These are phyloP conservation scores for Euphorbia peplus DNA, from an alignment of 345 rosid species.

Conservation along the genomic window DNA sequence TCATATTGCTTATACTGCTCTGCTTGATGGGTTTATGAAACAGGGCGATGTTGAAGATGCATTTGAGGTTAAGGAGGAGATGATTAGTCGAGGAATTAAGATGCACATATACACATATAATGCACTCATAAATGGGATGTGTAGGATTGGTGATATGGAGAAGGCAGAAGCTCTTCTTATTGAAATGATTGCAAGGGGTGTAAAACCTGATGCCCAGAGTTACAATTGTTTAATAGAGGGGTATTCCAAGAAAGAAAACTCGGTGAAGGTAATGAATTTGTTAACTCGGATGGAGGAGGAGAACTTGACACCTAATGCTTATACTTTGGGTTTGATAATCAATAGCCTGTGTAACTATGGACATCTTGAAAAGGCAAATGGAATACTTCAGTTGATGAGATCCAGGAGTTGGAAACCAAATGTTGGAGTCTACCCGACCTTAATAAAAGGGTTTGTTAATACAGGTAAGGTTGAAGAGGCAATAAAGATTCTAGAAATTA, in stretches of 20 bases:
- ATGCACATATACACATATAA: constrained; percentile 44
- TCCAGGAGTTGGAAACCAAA: constrained; percentile 58
- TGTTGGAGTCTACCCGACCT: constrained; percentile 48
- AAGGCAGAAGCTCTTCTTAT: constrained; percentile 53
- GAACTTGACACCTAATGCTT: constrained; percentile 46
- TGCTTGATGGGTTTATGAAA: constrained; percentile 66
- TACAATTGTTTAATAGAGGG: constrained; percentile 63
- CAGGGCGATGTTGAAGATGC: constrained; percentile 50
- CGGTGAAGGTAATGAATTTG: constrained; percentile 36
- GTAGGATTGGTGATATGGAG: constrained; percentile 60
- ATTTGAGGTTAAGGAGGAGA: constrained; percentile 50
- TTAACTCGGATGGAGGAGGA: constrained; percentile 56
- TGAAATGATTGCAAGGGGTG: constrained; percentile 57
- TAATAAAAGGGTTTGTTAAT: constrained; percentile 57
- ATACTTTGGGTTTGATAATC: constrained; percentile 46
- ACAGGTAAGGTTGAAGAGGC: constrained; percentile 55
- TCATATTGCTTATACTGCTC: constrained; percentile 36
- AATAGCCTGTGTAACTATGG: constrained; percentile 53
- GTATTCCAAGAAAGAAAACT: constrained; percentile 40
- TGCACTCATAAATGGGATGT: constrained; percentile 44
- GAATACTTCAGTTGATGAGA: constrained; percentile 51
- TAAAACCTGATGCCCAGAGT: constrained; percentile 53
- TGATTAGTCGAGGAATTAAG: constrained; percentile 48
- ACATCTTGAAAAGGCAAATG: constrained; percentile 48
- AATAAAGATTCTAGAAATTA: constrained; percentile 42